A percentile compares a stretch with the other conserved stretches of the same genome.
These are phyloP conservation scores for Globisporangium okanoganense DNA, from an alignment of 352 stramenopile genomes.

Conservation along the genomic window DNA sequence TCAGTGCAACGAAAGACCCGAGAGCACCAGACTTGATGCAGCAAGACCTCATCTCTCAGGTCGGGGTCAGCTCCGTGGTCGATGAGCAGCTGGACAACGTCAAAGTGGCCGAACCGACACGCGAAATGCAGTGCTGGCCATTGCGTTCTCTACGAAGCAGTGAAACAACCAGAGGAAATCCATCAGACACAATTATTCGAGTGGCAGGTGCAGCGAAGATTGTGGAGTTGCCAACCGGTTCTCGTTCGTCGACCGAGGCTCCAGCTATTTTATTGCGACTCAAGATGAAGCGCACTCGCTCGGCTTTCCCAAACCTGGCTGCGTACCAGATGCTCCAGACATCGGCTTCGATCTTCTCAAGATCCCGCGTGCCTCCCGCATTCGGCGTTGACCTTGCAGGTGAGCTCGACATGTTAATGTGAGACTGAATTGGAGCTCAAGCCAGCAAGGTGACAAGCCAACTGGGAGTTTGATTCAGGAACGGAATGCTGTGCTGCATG, in stretches of 20 bases:
- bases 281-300: slow-evolving; percentile 47
- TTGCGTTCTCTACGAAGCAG: slow-evolving; percentile 29
- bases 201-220: not conserved
- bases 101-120: slow-evolving; percentile 44
- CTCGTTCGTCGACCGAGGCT: slow-evolving; percentile 42
- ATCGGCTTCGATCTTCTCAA: slow-evolving; percentile 10
- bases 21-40: not conserved
- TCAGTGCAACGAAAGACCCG: not conserved
- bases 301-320: slow-evolving; percentile 47
- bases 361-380: not conserved
- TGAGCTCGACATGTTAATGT: not conserved
- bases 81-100: slow-evolving; percentile 45
- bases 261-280: slow-evolving; percentile 33
- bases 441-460: too few relatives aligned
- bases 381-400: not conserved
- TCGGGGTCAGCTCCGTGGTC: slow-evolving; percentile 42
- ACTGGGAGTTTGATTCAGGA: not conserved
- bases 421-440: not conserved
- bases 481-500: not conserved
- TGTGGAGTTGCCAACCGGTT: slow-evolving; percentile 46
- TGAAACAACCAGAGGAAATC: too few relatives aligned
- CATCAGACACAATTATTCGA: too few relatives aligned
- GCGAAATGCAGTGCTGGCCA: slow-evolving; percentile 68
- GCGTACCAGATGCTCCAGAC: slow-evolving; percentile 81
- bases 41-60: slow-evolving; percentile 37